Evolutionary conservation across 2,329 filamentous ascomycete genomes (phyloP).

Genomic region (Bipolaris sorokiniana): DNA sequence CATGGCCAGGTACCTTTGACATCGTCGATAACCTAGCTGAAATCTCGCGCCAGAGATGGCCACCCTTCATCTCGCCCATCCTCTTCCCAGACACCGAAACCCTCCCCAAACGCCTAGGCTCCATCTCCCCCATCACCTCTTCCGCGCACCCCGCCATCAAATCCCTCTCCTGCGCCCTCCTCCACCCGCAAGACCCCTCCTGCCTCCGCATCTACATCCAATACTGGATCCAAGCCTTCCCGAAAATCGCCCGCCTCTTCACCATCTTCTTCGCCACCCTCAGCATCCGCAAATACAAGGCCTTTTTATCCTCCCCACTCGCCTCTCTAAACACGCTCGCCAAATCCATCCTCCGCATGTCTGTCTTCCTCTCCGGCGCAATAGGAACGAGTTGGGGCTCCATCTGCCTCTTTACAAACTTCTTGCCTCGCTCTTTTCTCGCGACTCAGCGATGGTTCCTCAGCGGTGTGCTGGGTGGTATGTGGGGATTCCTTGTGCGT

Average conservation of each 20-base stretch:
- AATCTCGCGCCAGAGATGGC: slow-evolving; percentile 84
- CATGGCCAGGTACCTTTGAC: slow-evolving; percentile 77
- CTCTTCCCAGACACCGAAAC: slow-evolving; percentile 74
- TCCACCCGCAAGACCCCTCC: slow-evolving; percentile 87
- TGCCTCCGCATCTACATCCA: slow-evolving; percentile 86
- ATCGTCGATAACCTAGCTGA: slow-evolving; percentile 81
- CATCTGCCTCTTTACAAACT: slow-evolving; percentile 84
- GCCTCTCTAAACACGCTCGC: slow-evolving; percentile 70
- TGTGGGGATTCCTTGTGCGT: slow-evolving; percentile 82
- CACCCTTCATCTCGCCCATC: slow-evolving; percentile 84
- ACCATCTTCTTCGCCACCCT: slow-evolving; percentile 75
- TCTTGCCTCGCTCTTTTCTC: slow-evolving; percentile 75
- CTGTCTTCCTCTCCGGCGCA: slow-evolving; percentile 79
- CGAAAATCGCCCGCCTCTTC: slow-evolving; percentile 77
- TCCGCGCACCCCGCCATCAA: slow-evolving; percentile 86
- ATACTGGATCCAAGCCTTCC: slow-evolving; percentile 85
- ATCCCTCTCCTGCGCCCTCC: slow-evolving; percentile 83
- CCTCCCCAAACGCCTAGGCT: slow-evolving; percentile 68
- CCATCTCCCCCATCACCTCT: slow-evolving; percentile 78
- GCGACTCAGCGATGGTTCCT: slow-evolving; percentile 89
- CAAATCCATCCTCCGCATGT: slow-evolving; percentile 73
- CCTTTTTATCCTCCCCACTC: slow-evolving; percentile 72
- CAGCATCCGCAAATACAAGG: slow-evolving; percentile 70
- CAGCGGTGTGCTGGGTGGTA: slow-evolving; percentile 81
- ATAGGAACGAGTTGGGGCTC: slow-evolving; percentile 87